phyloP scores from a whole-genome alignment of 2,329 filamentous ascomycete species.

The Penicillium sp. region DNA sequence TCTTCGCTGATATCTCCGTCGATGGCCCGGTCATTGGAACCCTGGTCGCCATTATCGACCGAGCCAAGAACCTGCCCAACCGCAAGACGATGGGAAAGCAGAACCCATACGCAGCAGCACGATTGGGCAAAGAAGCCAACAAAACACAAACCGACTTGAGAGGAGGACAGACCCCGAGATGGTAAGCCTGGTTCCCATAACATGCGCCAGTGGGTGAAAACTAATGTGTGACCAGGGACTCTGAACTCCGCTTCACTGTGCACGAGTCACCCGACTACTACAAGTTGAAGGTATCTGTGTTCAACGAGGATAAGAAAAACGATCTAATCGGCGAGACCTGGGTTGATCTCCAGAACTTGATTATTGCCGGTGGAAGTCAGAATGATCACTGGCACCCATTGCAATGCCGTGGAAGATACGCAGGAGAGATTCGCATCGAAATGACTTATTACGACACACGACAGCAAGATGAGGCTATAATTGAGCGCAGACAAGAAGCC shows the following conservation, averaged over 20 bases:
- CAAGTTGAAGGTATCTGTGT: constrained; percentile 90
- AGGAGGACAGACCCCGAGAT: constrained; percentile 92
- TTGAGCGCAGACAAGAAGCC: constrained; percentile 55
- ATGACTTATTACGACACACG: constrained; percentile 93
- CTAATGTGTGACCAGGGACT: constrained; percentile 67
- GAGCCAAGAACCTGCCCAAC: constrained; percentile 96
- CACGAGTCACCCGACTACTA: constrained; percentile 97
- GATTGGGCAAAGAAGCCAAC: constrained; percentile 93
- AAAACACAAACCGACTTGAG: constrained; percentile 93
- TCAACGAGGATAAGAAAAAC: constrained; percentile 98
- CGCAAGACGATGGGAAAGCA: constrained; percentile 97
- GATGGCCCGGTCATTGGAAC: constrained; percentile 94
- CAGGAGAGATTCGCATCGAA: constrained; percentile 90
- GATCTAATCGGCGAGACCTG: constrained; percentile 94
- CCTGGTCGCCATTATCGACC: constrained; percentile 85
- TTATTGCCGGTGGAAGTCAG: constrained; percentile 86
- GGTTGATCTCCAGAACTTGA: constrained; percentile 78
- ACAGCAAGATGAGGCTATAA: constrained; percentile 72
- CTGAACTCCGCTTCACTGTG: constrained; percentile 92
- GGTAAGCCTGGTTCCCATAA: constrained; percentile 56
- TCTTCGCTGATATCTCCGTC: constrained; percentile 89
- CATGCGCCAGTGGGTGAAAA: background rate
- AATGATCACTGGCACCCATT: constrained; percentile 89
- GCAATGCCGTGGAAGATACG: constrained; percentile 89
- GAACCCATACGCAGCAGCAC: constrained; percentile 92